A percentile compares a stretch with the other conserved stretches of the same genome.
These are phyloP conservation scores for Alternaria sp. DNA, from an alignment of 2,329 filamentous ascomycete species.

Conservation along the genomic window DNA sequence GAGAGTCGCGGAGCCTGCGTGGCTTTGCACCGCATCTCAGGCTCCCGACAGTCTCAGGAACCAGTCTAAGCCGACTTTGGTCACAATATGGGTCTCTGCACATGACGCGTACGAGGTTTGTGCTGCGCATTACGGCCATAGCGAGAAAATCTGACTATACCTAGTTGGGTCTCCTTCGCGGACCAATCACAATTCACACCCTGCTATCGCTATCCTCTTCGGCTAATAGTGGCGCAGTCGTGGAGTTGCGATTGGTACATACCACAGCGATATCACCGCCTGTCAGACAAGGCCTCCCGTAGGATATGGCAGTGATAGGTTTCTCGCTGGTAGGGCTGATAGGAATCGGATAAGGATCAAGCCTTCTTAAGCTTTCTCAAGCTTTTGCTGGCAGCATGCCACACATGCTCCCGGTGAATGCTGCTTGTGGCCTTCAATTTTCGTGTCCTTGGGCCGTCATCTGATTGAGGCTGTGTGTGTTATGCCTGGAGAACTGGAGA, in stretches of 20 bases:
- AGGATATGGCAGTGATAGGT: background rate
- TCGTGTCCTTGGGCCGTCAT: background rate
- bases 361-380: background rate
- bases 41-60: background rate
- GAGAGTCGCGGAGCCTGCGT: background rate
- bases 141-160: conserved; percentile 3
- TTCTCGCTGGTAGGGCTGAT: background rate
- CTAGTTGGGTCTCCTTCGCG: conserved; percentile 19
- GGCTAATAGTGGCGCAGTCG: background rate
- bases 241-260: conserved; percentile 8
- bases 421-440: background rate
- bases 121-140: background rate
- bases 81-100: background rate
- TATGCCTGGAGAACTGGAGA: rapidly evolving
- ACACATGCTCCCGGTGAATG: background rate
- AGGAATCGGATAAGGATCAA: background rate
- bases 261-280: background rate
- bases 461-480: background rate
- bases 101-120: background rate
- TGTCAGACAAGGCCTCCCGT: background rate
- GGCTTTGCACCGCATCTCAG: background rate
- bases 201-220: background rate
- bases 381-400: background rate
- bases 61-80: background rate
- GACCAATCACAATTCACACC: conserved; percentile 22